Percentiles rank a stretch among this genome's conserved stretches.
Evolutionary conservation across 2,329 filamentous ascomycete genomes (phyloP).

Genomic region (Thermochaetoides dissita): DNA sequence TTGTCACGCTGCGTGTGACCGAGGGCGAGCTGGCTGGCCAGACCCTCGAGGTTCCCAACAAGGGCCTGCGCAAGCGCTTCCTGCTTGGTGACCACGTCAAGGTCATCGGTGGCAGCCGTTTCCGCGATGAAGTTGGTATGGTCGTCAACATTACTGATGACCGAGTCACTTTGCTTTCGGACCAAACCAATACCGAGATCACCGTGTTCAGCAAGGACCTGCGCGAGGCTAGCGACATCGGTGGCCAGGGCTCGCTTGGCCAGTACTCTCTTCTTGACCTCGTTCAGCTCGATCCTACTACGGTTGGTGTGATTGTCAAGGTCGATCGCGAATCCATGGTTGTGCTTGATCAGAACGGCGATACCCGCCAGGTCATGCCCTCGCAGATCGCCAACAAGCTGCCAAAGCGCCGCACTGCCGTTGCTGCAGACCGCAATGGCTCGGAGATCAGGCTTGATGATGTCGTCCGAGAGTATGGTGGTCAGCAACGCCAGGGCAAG

Average conservation of each 20-base stretch:
- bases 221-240: conserved; percentile 82
- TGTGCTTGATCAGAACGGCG: conserved; percentile 81
- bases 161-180: conserved; percentile 80
- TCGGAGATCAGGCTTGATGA: conserved; percentile 87
- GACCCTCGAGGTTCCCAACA: conserved; percentile 81
- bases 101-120: conserved; percentile 90
- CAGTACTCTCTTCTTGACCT: conserved; percentile 88
- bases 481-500: conserved; percentile 71
- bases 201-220: conserved; percentile 97
- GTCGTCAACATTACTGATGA: conserved; percentile 90
- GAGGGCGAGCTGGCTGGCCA: conserved; percentile 73
- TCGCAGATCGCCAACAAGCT: conserved; percentile 87
- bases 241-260: conserved; percentile 68
- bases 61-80: conserved; percentile 86
- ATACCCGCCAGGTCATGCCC: conserved; percentile 67
- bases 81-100: conserved; percentile 93
- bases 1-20: conserved; percentile 74
- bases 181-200: conserved; percentile 85
- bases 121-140: conserved; percentile 90
- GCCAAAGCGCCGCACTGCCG: conserved; percentile 65
- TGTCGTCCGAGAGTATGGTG: conserved; percentile 78
- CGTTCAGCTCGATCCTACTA: conserved; percentile 83
- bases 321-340: conserved; percentile 86
- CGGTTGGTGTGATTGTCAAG: conserved; percentile 85
- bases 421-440: conserved; percentile 84